Base-by-base conservation (phyloP, 768 basidiomycete genomes). In the Boletus tomentosulus region DNA sequence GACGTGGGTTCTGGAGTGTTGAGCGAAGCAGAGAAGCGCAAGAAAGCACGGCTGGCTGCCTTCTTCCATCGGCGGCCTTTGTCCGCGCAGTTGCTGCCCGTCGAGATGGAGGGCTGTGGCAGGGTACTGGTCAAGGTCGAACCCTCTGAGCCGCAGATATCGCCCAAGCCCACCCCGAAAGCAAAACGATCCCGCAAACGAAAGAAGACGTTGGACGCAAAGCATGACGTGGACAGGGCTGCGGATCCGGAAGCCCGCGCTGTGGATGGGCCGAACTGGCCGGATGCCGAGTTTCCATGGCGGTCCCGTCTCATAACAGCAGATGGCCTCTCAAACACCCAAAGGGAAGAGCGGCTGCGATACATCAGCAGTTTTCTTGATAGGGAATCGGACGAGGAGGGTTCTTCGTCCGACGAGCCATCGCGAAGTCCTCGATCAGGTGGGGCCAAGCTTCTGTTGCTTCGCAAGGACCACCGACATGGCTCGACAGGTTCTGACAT, bases 251-350 rank as follows among this genome's bases (percentile, higher is more conserved):
- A 64, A 19, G 76, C 75, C 35, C 69, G 69, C n/a, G 57, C 64
- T 5, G 46, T 65, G 2, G 78, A 80, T 34, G 78, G 71, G 50
- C 86, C 88, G 10, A 85, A 88, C 63, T 92, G 90, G 89, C 85
- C 85, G 7, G 90, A 92, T 61, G 59, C 74, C 8, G 83, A 83
- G 68, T 91, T 90, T 62, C 89, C 90, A 22, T 92, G 89, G 90
- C 79, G 78, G 46, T 64, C 85, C 58, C 75, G 84, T 50, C 75
- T 73, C n/a, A 76, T 81, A 57, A 79, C 85, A 64, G 76, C 78
- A 31, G 71, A 73, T 24, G 80, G 83, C 46, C 58, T 75, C 44
- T 74, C 75, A 24, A 79, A 78, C 61, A 75, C 76, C 30, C 78
- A 84, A 62, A 75, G 82, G 59, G 80, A 78, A 60, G 82, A 86